phyloP scores from a whole-genome alignment of 2,329 filamentous ascomycete genomes.

The Botryotinia narcissicola region DNA sequence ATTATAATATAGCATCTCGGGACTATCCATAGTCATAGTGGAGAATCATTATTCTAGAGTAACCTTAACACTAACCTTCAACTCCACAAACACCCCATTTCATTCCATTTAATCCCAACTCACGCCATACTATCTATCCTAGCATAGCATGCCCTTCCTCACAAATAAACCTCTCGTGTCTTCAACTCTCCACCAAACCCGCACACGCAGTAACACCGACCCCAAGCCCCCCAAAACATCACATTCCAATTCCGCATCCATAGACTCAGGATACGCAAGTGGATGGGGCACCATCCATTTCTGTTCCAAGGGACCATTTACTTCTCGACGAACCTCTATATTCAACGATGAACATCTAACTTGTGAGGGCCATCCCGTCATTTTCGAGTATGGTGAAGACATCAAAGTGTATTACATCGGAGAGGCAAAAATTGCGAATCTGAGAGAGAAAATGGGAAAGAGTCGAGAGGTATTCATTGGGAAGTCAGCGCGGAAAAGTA shows the following conservation, averaged over 20 bases:
- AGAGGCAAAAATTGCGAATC: neutral
- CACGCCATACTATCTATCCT: neutral
- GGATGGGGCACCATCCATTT: slow-evolving; percentile 1
- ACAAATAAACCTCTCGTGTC: neutral
- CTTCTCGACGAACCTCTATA: neutral
- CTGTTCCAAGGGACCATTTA: neutral
- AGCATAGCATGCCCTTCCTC: neutral
- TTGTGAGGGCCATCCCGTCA: neutral
- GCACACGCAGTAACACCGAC: neutral
- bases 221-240: neutral
- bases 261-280: neutral
- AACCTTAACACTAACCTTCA: neutral
- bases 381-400: neutral
- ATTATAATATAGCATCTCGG: neutral
- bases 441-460: neutral
- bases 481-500: neutral
- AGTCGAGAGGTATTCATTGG: neutral
- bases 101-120: neutral
- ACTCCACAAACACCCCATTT: neutral
- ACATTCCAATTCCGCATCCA: neutral
- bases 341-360: neutral
- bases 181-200: neutral
- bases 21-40: neutral
- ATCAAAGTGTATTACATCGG: neutral
- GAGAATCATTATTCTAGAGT: neutral